Evolutionary conservation across 1,284 basidiomycete species (phyloP).

Genomic region (Mycosarcoma mackinlayi): DNA sequence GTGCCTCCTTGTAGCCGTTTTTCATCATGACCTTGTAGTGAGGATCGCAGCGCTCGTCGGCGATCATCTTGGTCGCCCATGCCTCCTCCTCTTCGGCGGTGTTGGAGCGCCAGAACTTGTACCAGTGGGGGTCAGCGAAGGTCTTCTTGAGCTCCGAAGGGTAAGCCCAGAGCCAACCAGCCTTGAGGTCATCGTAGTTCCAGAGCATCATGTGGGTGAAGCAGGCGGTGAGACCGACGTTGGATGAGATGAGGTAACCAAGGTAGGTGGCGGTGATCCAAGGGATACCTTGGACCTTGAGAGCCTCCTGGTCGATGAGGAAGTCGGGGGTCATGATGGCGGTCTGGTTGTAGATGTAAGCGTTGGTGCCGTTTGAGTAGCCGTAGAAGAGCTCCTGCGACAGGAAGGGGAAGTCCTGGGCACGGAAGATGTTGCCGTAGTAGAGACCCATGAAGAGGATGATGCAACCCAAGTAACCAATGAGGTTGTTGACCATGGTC

Average conservation of each 20-base stretch:
- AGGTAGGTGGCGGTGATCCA: constrained; percentile 34
- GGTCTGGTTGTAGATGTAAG: constrained; percentile 39
- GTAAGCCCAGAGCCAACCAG: constrained; percentile 32
- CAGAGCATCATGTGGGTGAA: constrained; percentile 44
- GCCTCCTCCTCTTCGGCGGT: constrained; percentile 25
- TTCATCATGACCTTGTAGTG: constrained; percentile 37
- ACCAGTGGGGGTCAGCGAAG: constrained; percentile 22
- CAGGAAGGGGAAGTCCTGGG: constrained; percentile 40
- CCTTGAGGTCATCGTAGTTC: constrained; percentile 41
- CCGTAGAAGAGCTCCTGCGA: constrained; percentile 31
- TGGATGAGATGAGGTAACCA: constrained; percentile 32
- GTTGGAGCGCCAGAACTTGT: constrained; percentile 25
- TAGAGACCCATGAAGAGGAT: constrained; percentile 38
- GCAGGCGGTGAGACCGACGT: constrained; percentile 37
- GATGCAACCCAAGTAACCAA: constrained; percentile 33
- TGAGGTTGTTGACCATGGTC: constrained; percentile 33
- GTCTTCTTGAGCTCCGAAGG: constrained; percentile 20
- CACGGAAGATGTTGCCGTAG: constrained; percentile 37
- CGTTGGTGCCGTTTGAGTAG: constrained; percentile 34
- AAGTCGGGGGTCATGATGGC: constrained; percentile 37
- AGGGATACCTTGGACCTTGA: constrained; percentile 27
- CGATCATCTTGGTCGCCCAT: constrained; percentile 9
- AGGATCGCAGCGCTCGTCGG: constrained; percentile 26
- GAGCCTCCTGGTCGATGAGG: constrained; percentile 20
- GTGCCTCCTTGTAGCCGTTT: constrained; percentile 34